Evolutionary conservation across 31 red algal genomes (phyloP).

Genomic region (Bonnemaisonia californica): DNA sequence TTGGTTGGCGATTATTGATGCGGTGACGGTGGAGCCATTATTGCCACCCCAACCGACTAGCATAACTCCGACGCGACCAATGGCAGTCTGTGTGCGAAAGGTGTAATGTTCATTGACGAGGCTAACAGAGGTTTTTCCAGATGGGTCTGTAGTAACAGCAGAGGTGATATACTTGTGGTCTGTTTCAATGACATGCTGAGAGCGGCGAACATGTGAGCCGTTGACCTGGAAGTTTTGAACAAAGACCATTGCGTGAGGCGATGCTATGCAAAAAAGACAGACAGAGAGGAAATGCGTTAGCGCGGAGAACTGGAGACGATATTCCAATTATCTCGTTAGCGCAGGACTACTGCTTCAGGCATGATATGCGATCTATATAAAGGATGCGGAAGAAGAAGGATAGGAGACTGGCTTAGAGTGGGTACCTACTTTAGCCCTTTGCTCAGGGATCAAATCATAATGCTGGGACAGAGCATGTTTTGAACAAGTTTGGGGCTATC

Average conservation of each 20-base stretch:
- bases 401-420: too few species aligned
- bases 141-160: slow-evolving; percentile 21
- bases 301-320: too few species aligned
- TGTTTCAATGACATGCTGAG: slow-evolving; percentile 15
- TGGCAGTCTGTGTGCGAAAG: slow-evolving; percentile 70
- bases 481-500: too few species aligned
- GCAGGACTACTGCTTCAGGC: too few species aligned
- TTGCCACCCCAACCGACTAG: slow-evolving; percentile 94
- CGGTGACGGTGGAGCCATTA: slow-evolving; percentile 93
- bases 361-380: too few species aligned
- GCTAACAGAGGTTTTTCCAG: slow-evolving; percentile 18
- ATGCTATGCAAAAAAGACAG: background rate
- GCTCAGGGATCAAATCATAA: too few species aligned
- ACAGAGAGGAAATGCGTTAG: too few species aligned
- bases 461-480: too few species aligned
- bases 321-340: too few species aligned
- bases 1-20: slow-evolving; percentile 76
- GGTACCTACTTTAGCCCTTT: too few species aligned
- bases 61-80: slow-evolving; percentile 84
- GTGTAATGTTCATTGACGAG: slow-evolving; percentile 49
- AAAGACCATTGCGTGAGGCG: background rate
- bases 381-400: too few species aligned
- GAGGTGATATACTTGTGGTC: slow-evolving; percentile 31
- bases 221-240: slow-evolving; percentile 12
- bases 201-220: slow-evolving; percentile 27